Conservation (phyloP, 2,329 filamentous ascomycete genomes). For the Ceratocystiopsis minuta region DNA sequence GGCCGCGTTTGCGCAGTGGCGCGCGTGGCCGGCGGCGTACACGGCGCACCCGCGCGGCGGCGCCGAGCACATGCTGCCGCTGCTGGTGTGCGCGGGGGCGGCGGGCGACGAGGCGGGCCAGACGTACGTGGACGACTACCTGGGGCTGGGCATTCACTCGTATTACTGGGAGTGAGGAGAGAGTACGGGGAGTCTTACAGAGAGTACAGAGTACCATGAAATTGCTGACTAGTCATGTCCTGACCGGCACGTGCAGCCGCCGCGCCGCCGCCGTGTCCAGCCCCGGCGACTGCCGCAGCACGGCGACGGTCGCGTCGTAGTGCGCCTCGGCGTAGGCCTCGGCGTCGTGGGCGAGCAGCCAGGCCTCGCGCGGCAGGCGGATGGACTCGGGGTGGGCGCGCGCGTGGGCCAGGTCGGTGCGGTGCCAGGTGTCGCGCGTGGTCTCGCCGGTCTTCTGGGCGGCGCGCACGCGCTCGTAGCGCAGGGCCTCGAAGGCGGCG, state of each 20-base stretch:
- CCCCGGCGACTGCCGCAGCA: slow-evolving; percentile 6
- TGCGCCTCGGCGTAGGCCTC: slow-evolving; percentile 14
- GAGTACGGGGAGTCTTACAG: too few species aligned
- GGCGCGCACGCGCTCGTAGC: slow-evolving; percentile 15
- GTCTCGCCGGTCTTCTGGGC: slow-evolving; percentile 17
- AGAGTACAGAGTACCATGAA: too few species aligned
- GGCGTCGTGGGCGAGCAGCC: slow-evolving; percentile 16
- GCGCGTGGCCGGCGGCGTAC: slow-evolving; percentile 25
- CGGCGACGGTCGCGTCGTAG: slow-evolving; percentile 8
- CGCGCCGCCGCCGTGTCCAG: slow-evolving; percentile 5
- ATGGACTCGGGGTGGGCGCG: slow-evolving; percentile 14
- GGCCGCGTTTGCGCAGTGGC: slow-evolving; percentile 27
- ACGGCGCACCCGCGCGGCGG: slow-evolving; percentile 34
- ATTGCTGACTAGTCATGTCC: too few species aligned
- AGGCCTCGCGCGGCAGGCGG: slow-evolving; percentile 13
- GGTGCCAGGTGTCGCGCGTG: slow-evolving; percentile 17
- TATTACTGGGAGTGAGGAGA: slow-evolving; percentile 30
- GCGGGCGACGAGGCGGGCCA: slow-evolving; percentile 24
- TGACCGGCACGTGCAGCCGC: slow-evolving; percentile 4
- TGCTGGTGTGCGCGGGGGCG: slow-evolving; percentile 36
- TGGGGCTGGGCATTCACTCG: slow-evolving; percentile 31
- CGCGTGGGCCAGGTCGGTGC: slow-evolving; percentile 13
- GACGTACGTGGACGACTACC: slow-evolving; percentile 29
- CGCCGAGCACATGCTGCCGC: slow-evolving; percentile 41
- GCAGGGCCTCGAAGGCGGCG: slow-evolving; percentile 15